Evolutionary conservation across 345 rosid species (phyloP).

Genomic region (Salix arbutifolia): DNA sequence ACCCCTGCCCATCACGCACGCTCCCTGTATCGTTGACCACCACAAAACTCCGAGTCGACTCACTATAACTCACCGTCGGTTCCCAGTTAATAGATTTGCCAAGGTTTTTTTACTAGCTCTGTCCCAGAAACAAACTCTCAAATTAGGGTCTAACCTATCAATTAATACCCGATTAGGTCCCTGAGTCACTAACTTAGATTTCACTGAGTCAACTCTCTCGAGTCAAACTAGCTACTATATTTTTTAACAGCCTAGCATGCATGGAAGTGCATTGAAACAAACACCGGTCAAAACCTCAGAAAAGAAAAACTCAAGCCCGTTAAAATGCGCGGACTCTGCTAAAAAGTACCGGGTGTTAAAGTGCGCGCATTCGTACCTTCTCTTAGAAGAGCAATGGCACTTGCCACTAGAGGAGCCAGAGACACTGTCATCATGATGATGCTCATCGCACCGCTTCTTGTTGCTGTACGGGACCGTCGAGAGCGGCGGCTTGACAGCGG

Average conservation of each 20-base stretch:
- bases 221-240: not conserved
- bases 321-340: conserved; percentile 10
- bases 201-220: not conserved
- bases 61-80: not conserved
- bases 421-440: conserved; percentile 49
- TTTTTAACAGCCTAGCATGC: too few species aligned
- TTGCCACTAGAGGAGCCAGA: conserved; percentile 61
- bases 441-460: conserved; percentile 69
- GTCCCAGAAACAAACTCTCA: too few species aligned
- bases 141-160: not conserved
- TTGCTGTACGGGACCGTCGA: conserved; percentile 46
- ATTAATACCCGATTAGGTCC: too few species aligned
- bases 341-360: not conserved
- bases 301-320: not conserved
- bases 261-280: too few species aligned
- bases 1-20: conserved; percentile 27
- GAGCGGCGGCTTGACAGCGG: conserved; percentile 75
- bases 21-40: conserved; percentile 26
- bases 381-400: conserved; percentile 80
- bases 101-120: too few species aligned
- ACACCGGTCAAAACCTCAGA: not conserved
- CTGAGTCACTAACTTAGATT: too few species aligned
- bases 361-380: conserved; percentile 44
- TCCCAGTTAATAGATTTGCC: too few species aligned
- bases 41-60: not conserved